Percentiles rank a stretch among this genome's conserved stretches.
Conservation (phyloP, 192 early-diverging fungal genomes). For the Entomortierella lignicola region DNA sequence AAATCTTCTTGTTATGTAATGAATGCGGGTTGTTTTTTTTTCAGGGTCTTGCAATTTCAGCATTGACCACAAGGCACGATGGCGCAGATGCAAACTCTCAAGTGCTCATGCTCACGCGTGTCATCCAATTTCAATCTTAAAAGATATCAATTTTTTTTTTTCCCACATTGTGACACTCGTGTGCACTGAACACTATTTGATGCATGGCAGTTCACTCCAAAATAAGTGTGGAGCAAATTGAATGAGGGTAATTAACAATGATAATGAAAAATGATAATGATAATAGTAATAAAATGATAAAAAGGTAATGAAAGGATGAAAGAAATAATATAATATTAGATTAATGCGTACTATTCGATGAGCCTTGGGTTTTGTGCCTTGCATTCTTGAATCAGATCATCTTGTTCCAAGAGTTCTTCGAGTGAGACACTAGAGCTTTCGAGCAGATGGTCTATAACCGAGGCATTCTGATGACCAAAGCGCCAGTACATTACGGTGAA, state of each 20-base stretch:
- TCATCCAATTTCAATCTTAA: not conserved
- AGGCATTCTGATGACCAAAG: conserved; percentile 92
- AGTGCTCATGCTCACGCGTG: not conserved
- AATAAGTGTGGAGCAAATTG: not conserved
- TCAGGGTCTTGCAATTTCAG: not conserved
- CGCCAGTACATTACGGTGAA: conserved; percentile 85
- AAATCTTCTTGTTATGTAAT: too few species aligned
- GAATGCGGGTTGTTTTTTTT: not conserved
- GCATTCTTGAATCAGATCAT: conserved; percentile 94
- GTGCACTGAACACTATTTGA: not conserved
- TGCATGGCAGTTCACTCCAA: too few species aligned
- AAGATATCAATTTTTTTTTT: not conserved
- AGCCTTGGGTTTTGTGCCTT: conserved; percentile 93
- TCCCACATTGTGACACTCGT: not conserved
- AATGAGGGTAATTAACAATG: not conserved
- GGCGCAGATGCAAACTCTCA: not conserved
- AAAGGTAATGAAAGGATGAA: not conserved
- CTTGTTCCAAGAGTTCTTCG: conserved; percentile 92
- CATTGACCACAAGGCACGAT: not conserved
- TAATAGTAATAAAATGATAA: not conserved
- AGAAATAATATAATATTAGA: not conserved
- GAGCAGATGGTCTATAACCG: conserved; percentile 91
- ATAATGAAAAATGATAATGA: not conserved
- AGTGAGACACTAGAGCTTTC: conserved; percentile 91
- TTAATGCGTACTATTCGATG: conserved; percentile 75